Conservation (phyloP, 78 protist species). For the Bodo saltans region DNA sequence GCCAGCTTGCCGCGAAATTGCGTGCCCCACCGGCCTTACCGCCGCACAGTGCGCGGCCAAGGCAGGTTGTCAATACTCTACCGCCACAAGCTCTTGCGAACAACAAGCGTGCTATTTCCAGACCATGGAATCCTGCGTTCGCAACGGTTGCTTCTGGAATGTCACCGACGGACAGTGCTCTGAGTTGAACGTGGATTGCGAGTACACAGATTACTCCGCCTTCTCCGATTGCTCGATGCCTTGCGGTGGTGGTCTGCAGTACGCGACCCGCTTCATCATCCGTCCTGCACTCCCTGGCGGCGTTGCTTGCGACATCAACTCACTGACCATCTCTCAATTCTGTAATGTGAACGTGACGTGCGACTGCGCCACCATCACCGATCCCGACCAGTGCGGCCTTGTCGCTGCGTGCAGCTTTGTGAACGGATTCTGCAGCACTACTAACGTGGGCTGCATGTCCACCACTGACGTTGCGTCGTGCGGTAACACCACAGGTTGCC, state of each 20-base stretch:
- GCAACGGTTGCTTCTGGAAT: neutral
- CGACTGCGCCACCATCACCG: neutral
- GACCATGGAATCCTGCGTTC: neutral
- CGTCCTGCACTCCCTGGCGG: neutral
- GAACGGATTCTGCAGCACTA: neutral
- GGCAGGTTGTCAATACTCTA: neutral
- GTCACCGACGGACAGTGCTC: neutral
- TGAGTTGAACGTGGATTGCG: neutral
- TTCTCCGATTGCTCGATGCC: neutral
- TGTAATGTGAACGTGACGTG: neutral
- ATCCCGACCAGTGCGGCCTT: neutral
- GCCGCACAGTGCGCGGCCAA: neutral
- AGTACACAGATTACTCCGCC: neutral
- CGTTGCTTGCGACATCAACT: neutral
- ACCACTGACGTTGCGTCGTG: neutral
- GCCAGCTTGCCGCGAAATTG: neutral
- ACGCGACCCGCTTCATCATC: neutral
- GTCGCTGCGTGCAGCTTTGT: neutral
- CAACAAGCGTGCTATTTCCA: neutral
- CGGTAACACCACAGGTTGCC: neutral
- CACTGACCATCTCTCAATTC: neutral
- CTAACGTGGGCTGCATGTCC: neutral
- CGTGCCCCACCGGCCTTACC: neutral
- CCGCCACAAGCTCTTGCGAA: neutral
- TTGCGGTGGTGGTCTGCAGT: neutral